Evolutionary conservation across 2,329 filamentous ascomycete species (phyloP).

Genomic region (Metarhizium robertsii): DNA sequence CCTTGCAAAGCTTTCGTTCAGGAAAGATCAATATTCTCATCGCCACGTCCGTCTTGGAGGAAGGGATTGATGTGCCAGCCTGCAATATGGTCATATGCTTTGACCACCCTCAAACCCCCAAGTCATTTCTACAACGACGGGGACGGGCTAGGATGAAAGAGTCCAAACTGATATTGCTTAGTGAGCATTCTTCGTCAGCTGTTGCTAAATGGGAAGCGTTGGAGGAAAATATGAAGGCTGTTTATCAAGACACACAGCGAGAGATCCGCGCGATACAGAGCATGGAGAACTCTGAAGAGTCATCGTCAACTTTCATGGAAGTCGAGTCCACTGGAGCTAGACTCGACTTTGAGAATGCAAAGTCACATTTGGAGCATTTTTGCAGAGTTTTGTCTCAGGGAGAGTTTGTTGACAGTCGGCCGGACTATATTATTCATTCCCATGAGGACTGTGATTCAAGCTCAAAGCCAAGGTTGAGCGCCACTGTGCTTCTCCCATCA

Average conservation of each 20-base stretch:
- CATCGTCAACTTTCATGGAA: slow-evolving; percentile 17
- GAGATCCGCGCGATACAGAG: slow-evolving; percentile 33
- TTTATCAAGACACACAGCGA: slow-evolving; percentile 57
- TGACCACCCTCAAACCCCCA: slow-evolving; percentile 38
- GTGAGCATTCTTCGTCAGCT: slow-evolving; percentile 19
- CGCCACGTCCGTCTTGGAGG: slow-evolving; percentile 55
- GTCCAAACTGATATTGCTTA: slow-evolving; percentile 41
- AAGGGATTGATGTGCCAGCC: slow-evolving; percentile 58
- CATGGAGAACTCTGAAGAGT: slow-evolving; percentile 34
- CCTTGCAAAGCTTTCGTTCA: slow-evolving; percentile 38
- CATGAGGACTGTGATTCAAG: slow-evolving; percentile 14
- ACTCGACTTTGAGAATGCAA: slow-evolving; percentile 64
- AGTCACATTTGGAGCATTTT: slow-evolving; percentile 73
- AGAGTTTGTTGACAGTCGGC: slow-evolving; percentile 54
- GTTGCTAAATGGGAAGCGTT: slow-evolving; percentile 50
- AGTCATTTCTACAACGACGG: slow-evolving; percentile 49
- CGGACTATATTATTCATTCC: slow-evolving; percentile 55
- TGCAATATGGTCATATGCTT: slow-evolving; percentile 55
- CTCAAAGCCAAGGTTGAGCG: slow-evolving; percentile 28
- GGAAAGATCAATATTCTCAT: slow-evolving; percentile 49
- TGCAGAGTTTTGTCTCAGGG: slow-evolving; percentile 52
- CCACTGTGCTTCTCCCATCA: slow-evolving; percentile 61
- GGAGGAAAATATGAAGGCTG: slow-evolving; percentile 63
- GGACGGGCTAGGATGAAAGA: slow-evolving; percentile 41
- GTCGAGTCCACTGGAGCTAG: slow-evolving; percentile 45